A percentile compares a stretch with the other conserved stretches of the same genome.
These are phyloP conservation scores for Pittosporum tobira DNA, from an alignment of 129 eudicot species.

Conservation along the genomic window DNA sequence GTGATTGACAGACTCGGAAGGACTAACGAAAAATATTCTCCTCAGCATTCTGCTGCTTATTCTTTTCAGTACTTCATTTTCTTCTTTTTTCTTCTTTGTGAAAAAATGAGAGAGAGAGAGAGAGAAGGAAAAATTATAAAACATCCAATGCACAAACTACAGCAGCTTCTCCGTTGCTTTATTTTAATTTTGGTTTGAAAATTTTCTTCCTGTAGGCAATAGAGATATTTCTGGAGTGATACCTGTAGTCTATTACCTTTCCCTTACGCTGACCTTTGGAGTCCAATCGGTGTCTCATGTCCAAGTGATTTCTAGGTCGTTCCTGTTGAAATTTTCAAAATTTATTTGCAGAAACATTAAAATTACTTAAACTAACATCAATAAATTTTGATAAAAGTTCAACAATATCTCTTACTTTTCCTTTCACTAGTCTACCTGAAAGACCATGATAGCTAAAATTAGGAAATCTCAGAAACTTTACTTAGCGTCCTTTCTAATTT, in stretches of 20 bases:
- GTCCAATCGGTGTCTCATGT: conserved; percentile 86
- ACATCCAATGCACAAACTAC: background rate
- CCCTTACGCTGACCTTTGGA: conserved; percentile 93
- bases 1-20: background rate
- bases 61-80: background rate
- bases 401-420: background rate
- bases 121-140: too few species aligned
- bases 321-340: conserved; percentile 35
- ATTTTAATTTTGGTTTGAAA: background rate
- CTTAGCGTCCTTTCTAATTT: too few species aligned
- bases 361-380: conserved; percentile 1
- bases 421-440: background rate
- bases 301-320: conserved; percentile 91
- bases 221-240: conserved; percentile 14
- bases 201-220: background rate
- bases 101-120: too few species aligned
- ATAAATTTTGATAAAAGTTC: conserved; percentile 4
- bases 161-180: background rate
- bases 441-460: too few species aligned
- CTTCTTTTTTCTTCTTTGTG: background rate
- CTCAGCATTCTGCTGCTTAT: background rate
- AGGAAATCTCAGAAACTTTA: too few species aligned
- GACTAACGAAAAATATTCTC: too few species aligned
- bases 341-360: background rate
- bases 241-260: conserved; percentile 94